These are phyloP conservation scores for Schoenoplectus tabernaemontani DNA, from an alignment of 202 grass and related monocot genomes.

Conservation along the genomic window DNA sequence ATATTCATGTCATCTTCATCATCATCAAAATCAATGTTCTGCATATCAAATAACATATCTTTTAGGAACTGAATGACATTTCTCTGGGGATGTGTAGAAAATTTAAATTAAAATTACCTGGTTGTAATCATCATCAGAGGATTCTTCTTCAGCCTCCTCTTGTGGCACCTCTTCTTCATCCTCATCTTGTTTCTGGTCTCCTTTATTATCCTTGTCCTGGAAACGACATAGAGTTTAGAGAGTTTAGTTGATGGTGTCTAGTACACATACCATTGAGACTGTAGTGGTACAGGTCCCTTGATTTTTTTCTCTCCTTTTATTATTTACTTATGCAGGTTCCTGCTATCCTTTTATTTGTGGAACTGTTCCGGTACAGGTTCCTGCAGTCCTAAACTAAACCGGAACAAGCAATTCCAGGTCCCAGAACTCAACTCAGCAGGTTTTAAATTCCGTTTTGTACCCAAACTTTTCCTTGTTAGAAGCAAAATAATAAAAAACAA, in stretches of 20 bases:
- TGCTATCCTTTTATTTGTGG: neutral
- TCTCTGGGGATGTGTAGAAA: neutral
- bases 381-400: too few species aligned
- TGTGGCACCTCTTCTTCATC: constrained; percentile 27
- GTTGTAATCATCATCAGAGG: constrained; percentile 38
- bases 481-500: neutral
- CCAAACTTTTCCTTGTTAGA: neutral
- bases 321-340: too few species aligned
- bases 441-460: neutral
- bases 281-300: neutral
- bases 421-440: too few species aligned
- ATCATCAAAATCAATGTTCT: constrained; percentile 48
- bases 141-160: constrained; percentile 27
- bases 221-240: constrained; percentile 7
- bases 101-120: constrained; percentile 29
- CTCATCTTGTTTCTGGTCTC: constrained; percentile 23
- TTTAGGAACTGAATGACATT: neutral
- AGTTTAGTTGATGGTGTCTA: neutral
- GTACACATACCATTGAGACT: neutral
- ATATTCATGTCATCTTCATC: constrained; percentile 45
- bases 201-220: constrained; percentile 29
- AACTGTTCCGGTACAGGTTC: too few species aligned
- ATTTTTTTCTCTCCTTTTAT: too few species aligned
- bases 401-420: too few species aligned
- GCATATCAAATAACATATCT: neutral